Conservation (phyloP, 192 early-diverging fungal species). For the Coemansia nantahalensis region DNA sequence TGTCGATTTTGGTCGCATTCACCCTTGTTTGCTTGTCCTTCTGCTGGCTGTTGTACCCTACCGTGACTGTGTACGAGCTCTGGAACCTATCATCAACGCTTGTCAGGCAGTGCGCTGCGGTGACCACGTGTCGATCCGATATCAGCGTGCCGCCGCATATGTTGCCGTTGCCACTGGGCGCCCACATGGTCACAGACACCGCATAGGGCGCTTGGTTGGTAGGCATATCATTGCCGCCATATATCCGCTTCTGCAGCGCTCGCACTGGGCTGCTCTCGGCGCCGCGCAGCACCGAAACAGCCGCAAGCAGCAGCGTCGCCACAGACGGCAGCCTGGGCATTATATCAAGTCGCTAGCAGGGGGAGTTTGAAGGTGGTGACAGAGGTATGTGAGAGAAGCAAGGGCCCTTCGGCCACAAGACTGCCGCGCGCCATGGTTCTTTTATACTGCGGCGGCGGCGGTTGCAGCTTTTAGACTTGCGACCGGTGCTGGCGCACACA, state of each 20-base stretch:
- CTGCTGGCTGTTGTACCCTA: conserved; percentile 14
- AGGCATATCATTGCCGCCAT: conserved; percentile 1
- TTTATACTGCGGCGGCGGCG: too few relatives aligned
- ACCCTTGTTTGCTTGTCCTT: conserved; percentile 1
- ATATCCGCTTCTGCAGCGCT: conserved; percentile 14
- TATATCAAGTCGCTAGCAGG: too few relatives aligned
- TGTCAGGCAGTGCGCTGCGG: conserved; percentile 22
- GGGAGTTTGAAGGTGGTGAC: too few relatives aligned
- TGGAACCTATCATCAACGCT: background rate
- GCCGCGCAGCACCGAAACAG: too few relatives aligned
- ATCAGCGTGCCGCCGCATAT: conserved; percentile 24
- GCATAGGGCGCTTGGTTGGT: conserved; percentile 1
- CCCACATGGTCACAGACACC: background rate
- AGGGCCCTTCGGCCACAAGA: too few relatives aligned
- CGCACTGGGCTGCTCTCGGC: too few relatives aligned
- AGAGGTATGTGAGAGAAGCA: too few relatives aligned
- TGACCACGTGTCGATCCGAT: conserved; percentile 13
- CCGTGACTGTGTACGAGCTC: background rate
- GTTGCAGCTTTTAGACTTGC: too few relatives aligned
- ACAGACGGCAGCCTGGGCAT: too few relatives aligned
- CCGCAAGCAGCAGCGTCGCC: too few relatives aligned
- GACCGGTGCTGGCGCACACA: too few relatives aligned
- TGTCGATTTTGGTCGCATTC: conserved; percentile 1
- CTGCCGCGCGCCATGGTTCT: too few relatives aligned
- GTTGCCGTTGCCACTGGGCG: background rate